A percentile compares a stretch with the other conserved stretches of the same genome.
Conservation (phyloP, 2,329 filamentous ascomycete genomes). For the Berkeleyomyces rouxiae region DNA sequence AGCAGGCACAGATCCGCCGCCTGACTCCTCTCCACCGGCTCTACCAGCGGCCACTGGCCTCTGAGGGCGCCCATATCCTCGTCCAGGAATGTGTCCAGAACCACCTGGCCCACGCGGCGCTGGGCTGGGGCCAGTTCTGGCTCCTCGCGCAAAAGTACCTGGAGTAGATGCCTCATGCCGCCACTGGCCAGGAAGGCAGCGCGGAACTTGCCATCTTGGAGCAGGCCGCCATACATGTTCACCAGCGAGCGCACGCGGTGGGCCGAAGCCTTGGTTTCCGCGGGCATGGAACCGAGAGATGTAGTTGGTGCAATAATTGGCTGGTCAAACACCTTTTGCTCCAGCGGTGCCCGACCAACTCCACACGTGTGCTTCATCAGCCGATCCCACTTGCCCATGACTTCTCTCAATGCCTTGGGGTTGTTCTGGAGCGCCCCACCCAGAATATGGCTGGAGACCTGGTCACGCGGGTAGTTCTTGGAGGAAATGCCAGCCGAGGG, state of each 20-base stretch:
- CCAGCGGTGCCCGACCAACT: conserved; percentile 14
- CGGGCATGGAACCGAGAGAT: not conserved
- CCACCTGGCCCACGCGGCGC: conserved; percentile 38
- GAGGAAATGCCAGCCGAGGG: conserved; percentile 15
- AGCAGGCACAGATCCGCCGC: conserved; percentile 21
- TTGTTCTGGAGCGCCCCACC: conserved; percentile 48
- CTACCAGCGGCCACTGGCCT: conserved; percentile 36
- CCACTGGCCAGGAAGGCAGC: conserved; percentile 36
- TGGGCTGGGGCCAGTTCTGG: conserved; percentile 32
- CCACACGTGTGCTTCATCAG: conserved; percentile 26
- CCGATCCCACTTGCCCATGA: conserved; percentile 31
- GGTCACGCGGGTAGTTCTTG: conserved; percentile 25
- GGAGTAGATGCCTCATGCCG: conserved; percentile 38
- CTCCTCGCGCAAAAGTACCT: conserved; percentile 26
- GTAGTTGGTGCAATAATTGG: not conserved
- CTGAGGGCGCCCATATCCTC: conserved; percentile 42
- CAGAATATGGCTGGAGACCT: conserved; percentile 40
- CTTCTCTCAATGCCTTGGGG: conserved; percentile 37
- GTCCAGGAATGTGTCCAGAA: conserved; percentile 51
- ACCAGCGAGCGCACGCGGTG: conserved; percentile 25
- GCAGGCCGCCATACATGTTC: conserved; percentile 36
- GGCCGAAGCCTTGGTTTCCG: conserved; percentile 17
- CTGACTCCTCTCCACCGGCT: conserved; percentile 20
- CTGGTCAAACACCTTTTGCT: conserved; percentile 5
- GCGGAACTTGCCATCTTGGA: conserved; percentile 36